These are phyloP conservation scores for Globisporangium cylindrosporum DNA, from an alignment of 352 stramenopile species.

Conservation along the genomic window DNA sequence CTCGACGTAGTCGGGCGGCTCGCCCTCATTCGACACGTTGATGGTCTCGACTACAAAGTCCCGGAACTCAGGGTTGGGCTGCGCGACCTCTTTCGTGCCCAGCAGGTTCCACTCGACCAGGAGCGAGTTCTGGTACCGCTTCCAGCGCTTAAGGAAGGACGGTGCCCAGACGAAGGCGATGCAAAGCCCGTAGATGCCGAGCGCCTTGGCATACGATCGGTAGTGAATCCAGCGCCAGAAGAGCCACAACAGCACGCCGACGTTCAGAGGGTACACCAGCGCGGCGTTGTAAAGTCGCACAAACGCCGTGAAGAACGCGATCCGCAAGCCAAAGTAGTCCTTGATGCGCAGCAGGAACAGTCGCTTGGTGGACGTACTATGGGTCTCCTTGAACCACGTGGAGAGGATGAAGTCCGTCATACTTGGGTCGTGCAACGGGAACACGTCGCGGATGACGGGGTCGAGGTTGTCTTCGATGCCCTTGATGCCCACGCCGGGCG, in stretches of 20 bases:
- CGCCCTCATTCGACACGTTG: constrained; percentile 52
- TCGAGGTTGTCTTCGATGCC: constrained; percentile 58
- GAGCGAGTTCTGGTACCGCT: constrained; percentile 60
- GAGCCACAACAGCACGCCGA: constrained; percentile 47
- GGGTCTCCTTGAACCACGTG: constrained; percentile 48
- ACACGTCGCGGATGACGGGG: constrained; percentile 45
- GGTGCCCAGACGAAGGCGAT: constrained; percentile 56
- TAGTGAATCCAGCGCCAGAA: constrained; percentile 60
- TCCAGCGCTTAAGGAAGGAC: constrained; percentile 57
- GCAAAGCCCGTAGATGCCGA: constrained; percentile 48
- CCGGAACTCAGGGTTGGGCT: constrained; percentile 51
- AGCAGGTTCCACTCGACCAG: constrained; percentile 65
- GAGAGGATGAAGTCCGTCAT: constrained; percentile 64
- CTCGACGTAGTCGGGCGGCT: constrained; percentile 56
- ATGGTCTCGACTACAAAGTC: constrained; percentile 56
- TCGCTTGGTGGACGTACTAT: constrained; percentile 35
- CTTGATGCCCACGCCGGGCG: constrained; percentile 40
- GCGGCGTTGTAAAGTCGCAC: constrained; percentile 56
- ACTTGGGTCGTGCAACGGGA: constrained; percentile 58
- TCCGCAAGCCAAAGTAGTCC: constrained; percentile 58
- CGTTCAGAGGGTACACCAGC: constrained; percentile 44
- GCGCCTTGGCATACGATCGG: constrained; percentile 43
- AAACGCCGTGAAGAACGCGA: constrained; percentile 62
- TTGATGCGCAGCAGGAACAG: constrained; percentile 58
- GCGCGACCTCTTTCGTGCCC: constrained; percentile 42